Evolutionary conservation across 192 early-diverging fungal genomes (phyloP).

Genomic region (Bifiguratus adelaidae): DNA sequence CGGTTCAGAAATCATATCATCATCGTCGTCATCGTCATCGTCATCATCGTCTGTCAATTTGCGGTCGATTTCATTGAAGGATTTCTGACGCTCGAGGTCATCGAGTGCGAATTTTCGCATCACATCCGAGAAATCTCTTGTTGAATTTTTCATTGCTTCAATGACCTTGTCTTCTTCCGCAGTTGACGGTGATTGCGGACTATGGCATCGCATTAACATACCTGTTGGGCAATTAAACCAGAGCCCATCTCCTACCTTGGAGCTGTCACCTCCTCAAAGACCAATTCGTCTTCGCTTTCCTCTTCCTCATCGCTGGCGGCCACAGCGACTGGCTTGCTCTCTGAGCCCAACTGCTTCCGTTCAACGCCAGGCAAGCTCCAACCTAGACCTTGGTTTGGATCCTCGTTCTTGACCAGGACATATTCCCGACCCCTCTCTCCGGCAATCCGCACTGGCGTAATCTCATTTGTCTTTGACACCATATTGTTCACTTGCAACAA

Average conservation of each 20-base stretch:
- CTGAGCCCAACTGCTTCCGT: slow-evolving; percentile 4
- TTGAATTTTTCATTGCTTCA: no score
- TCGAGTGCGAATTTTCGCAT: no score
- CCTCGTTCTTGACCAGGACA: slow-evolving; percentile 77
- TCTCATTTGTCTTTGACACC: slow-evolving; percentile 11
- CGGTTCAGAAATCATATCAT: no score
- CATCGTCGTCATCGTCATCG: slow-evolving; percentile 39
- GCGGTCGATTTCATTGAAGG: slow-evolving; percentile 3
- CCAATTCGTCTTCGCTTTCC: slow-evolving; percentile 11
- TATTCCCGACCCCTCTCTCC: slow-evolving; percentile 75
- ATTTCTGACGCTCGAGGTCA: no score
- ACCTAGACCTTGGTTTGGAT: slow-evolving; percentile 39
- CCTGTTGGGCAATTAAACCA: no score
- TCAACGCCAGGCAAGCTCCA: slow-evolving; percentile 47
- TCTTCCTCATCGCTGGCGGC: slow-evolving; percentile 17
- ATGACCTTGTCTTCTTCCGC: no score
- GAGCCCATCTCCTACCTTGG: no score
- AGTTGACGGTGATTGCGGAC: no score
- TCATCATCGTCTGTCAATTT: slow-evolving; percentile 9
- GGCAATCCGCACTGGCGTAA: slow-evolving; percentile 55
- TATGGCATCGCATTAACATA: no score
- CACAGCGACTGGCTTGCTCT: slow-evolving; percentile 14
- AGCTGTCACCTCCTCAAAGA: background rate
- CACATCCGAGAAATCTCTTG: no score
- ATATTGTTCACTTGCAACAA: slow-evolving; percentile 31